A percentile compares a stretch with the other conserved stretches of the same genome.
Evolutionary conservation across 345 rosid species (phyloP).

Genomic region (Gossypium anomalum): DNA sequence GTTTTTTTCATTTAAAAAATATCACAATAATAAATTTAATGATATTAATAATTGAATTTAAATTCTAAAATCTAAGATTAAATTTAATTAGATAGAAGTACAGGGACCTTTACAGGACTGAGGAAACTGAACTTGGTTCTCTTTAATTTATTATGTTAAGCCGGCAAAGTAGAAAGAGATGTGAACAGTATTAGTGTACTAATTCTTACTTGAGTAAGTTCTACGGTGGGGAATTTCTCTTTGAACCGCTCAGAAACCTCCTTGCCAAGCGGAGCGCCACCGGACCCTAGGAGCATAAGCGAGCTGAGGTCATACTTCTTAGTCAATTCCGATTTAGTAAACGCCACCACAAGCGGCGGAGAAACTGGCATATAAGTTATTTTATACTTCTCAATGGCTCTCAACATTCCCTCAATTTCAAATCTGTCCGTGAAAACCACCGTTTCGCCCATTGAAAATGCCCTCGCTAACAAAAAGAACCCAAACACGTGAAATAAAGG

Average conservation of each 20-base stretch:
- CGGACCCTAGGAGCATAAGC: slow-evolving; percentile 48
- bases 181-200: neutral
- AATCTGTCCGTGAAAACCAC: slow-evolving; percentile 48
- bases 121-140: too few species aligned
- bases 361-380: slow-evolving; percentile 68
- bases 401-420: slow-evolving; percentile 47
- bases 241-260: slow-evolving; percentile 58
- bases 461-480: slow-evolving; percentile 37
- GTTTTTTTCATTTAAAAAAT: too few species aligned
- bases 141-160: too few species aligned
- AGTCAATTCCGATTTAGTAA: slow-evolving; percentile 62
- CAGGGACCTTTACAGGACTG: too few species aligned
- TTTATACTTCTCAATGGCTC: slow-evolving; percentile 51
- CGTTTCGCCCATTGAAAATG: slow-evolving; percentile 38
- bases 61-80: too few species aligned
- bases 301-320: slow-evolving; percentile 62
- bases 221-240: slow-evolving; percentile 62
- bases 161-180: neutral
- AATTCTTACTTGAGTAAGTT: slow-evolving; percentile 51
- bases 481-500: slow-evolving; percentile 58
- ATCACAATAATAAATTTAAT: too few species aligned
- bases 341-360: slow-evolving; percentile 68
- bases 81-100: too few species aligned
- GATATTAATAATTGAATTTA: too few species aligned
- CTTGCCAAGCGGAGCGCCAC: slow-evolving; percentile 84